Evolutionary conservation across 2,329 filamentous ascomycete species (phyloP).

Genomic region (Colletotrichum siamense): DNA sequence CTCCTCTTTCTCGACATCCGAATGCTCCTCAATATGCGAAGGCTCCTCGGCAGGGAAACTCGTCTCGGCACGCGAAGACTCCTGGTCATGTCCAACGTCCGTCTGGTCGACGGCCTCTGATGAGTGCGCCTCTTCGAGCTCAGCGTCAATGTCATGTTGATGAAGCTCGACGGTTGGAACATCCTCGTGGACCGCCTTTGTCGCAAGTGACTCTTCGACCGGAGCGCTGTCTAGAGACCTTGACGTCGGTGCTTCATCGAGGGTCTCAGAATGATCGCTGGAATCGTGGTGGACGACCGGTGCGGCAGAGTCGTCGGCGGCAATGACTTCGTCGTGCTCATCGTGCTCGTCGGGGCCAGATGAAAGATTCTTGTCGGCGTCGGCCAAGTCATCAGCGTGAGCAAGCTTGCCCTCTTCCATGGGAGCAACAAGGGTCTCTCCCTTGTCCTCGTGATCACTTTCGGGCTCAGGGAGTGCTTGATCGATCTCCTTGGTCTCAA

Average conservation of each 20-base stretch:
- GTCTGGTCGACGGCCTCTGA: neutral
- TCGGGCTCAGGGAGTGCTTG: neutral
- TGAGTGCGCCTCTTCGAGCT: neutral
- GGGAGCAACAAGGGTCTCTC: neutral
- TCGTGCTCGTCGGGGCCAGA: neutral
- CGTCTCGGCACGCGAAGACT: neutral
- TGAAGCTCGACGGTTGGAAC: neutral
- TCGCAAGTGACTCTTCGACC: neutral
- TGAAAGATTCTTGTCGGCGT: neutral
- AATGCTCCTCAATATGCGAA: neutral
- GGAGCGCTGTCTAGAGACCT: neutral
- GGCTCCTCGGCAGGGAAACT: neutral
- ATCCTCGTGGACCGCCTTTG: neutral
- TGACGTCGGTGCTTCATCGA: neutral
- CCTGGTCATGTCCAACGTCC: neutral
- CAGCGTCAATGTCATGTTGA: neutral
- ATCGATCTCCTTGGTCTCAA: neutral
- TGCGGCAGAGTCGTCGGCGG: neutral
- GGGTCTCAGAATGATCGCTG: neutral
- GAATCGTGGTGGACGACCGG: neutral
- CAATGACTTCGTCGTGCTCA: neutral
- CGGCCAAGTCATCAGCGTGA: neutral
- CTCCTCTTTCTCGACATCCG: neutral
- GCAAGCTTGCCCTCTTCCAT: neutral
- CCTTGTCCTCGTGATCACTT: neutral